Evolutionary conservation across 495 filamentous ascomycete genomes (phyloP), one percentile per base, ranked within the genome.

Genomic region (Tirmania nivea): DNA sequence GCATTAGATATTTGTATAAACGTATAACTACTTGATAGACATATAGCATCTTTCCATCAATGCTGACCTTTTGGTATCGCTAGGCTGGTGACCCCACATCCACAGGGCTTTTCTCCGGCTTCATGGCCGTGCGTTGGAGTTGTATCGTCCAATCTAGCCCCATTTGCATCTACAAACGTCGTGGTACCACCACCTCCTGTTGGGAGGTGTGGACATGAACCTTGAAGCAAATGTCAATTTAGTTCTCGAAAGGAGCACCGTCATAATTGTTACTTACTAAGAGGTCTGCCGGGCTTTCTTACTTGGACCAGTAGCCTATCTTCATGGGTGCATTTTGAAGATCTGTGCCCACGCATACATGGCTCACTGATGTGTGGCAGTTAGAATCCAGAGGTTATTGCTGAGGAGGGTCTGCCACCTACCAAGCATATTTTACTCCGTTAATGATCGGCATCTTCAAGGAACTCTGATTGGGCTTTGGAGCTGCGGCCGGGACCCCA

Each of bases 231-330:
- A 7, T 31, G 25, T 31, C 25, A 31, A 31, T 31, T 5, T 3
- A 7, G 25, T 31, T 31, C 25, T 31, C 2, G 2, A 31, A n/a
- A 31, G 25, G 25, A 7, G 25, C 2, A 31, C 7, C 1, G 7
- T 31, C 25, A 31, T 31, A 7, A 45, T 14, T 45, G 39, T 3
- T 14, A 45, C 39, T 45, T 19, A 45, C 58, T 64, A 47, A 64
- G 57, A 37, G 62, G 62, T 35, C 62, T 56, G n/a, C 62, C 62
- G 42, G 62, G 62, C 47, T 64, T 64, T 34, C 62, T 61, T 11
- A 64, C 62, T 39, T 64, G 59, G 9, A 65, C 63, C 17, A 64
- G 54, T 16, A 64, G 59, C 51, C 62, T 60, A 42, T 64, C 62
- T 35, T 52, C 53, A 39, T 64, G 62, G 45, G 52, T 61, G 47